Evolutionary conservation across 768 basidiomycete genomes (phyloP).

Genomic region (Xerocomus brunneocitrinus): DNA sequence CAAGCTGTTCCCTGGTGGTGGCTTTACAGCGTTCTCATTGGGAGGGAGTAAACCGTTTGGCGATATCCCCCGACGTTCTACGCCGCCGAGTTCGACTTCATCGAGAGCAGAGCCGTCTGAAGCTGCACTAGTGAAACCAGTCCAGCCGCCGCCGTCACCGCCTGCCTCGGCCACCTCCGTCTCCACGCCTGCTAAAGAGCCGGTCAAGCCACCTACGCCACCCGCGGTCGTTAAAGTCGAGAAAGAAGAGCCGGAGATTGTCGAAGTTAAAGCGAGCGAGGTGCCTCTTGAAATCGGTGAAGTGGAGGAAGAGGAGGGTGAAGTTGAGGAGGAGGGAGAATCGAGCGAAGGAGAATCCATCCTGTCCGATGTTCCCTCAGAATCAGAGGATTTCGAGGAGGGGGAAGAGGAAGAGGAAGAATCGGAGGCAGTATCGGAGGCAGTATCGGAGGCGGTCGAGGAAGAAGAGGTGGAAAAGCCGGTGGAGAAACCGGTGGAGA

Average conservation of each 20-base stretch:
- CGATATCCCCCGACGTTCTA: neutral
- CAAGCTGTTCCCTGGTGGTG: neutral
- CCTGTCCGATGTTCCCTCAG: neutral
- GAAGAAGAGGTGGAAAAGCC: slow-evolving; percentile 20
- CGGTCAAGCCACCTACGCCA: slow-evolving; percentile 1
- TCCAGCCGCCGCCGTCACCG: neutral
- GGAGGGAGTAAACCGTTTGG: neutral
- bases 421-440: slow-evolving; percentile 23
- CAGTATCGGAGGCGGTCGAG: slow-evolving; percentile 16
- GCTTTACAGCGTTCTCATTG: neutral
- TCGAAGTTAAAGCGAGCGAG: slow-evolving; percentile 2
- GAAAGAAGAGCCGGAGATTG: neutral
- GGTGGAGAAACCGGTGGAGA: slow-evolving; percentile 12
- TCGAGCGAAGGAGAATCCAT: slow-evolving; percentile 26
- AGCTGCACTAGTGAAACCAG: neutral
- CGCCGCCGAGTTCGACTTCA: neutral
- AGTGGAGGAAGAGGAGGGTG: slow-evolving; percentile 24
- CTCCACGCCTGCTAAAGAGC: slow-evolving; percentile 14
- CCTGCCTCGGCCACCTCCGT: slow-evolving; percentile 11
- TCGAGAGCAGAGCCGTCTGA: neutral
- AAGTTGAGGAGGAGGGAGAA: slow-evolving; percentile 16
- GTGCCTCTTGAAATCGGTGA: slow-evolving; percentile 15
- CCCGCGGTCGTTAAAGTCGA: neutral
- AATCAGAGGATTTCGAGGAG: neutral
- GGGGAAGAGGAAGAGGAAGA: neutral